Conservation (phyloP, 306 rosid genomes). For the Cicer pinnatifidum region DNA sequence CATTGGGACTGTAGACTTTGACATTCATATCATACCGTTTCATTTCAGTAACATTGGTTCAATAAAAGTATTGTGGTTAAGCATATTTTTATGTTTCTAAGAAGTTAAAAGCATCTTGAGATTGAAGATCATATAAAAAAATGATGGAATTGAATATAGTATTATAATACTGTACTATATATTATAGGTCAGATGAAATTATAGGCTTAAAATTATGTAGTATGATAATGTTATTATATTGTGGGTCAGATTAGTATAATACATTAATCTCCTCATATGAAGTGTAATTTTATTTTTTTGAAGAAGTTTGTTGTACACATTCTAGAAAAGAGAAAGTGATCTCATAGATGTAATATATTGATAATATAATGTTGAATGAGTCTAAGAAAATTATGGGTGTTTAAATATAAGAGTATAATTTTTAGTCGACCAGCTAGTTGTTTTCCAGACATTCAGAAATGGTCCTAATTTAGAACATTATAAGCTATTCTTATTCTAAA, state of each 20-base stretch:
- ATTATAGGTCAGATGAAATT: not conserved
- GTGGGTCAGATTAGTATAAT: conserved; percentile 5
- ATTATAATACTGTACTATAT: not conserved
- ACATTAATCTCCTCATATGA: not conserved
- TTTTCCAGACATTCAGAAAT: conserved; percentile 7
- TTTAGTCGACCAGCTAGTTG: too few relatives aligned
- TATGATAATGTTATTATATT: not conserved
- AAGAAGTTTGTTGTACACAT: too few relatives aligned
- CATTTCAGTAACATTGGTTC: conserved; percentile 36
- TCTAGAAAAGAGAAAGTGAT: too few relatives aligned
- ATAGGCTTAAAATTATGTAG: not conserved
- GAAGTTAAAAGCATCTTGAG: conserved; percentile 45
- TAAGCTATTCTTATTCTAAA: not conserved
- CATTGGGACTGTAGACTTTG: conserved; percentile 47
- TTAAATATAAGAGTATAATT: too few relatives aligned
- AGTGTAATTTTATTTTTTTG: not conserved
- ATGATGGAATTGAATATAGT: not conserved
- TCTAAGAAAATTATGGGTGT: too few relatives aligned
- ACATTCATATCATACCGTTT: conserved; percentile 46
- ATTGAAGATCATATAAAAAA: conserved; percentile 47
- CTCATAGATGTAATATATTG: too few relatives aligned
- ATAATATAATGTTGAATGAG: too few relatives aligned
- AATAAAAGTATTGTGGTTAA: conserved; percentile 27
- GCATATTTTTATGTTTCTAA: conserved; percentile 30
- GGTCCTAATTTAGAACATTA: conserved; percentile 7